Percentiles rank a stretch among this genome's conserved stretches.
phyloP scores from a whole-genome alignment of 1,284 basidiomycete genomes.

The Leccinum colubrinum region DNA sequence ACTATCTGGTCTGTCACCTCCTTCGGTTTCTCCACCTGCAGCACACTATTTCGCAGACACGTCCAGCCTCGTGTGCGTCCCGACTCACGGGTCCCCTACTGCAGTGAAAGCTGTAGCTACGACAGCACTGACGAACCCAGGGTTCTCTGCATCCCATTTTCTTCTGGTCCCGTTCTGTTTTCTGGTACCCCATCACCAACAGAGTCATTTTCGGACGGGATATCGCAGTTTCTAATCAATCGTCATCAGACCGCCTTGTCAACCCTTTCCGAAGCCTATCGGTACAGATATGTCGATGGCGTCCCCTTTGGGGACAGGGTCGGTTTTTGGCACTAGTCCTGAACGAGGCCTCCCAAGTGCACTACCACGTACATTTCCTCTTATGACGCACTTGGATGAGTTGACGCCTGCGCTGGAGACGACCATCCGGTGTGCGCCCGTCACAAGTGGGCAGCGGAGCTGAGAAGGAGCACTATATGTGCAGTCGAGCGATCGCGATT shows the following conservation, averaged over 20 bases:
- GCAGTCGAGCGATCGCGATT: too few species aligned
- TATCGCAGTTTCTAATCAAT: slow-evolving; percentile 41
- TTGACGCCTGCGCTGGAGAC: too few species aligned
- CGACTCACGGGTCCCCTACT: slow-evolving; percentile 41
- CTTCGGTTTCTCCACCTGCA: slow-evolving; percentile 30
- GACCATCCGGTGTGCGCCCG: too few species aligned
- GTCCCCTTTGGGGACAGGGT: too few species aligned
- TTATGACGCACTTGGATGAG: too few species aligned
- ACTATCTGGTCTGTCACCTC: slow-evolving; percentile 18
- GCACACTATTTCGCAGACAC: slow-evolving; percentile 25
- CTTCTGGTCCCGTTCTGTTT: slow-evolving; percentile 40
- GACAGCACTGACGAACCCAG: slow-evolving; percentile 61
- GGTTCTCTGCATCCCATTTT: slow-evolving; percentile 41
- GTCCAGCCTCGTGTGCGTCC: slow-evolving; percentile 65
- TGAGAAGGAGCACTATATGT: too few species aligned
- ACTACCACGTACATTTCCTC: too few species aligned
- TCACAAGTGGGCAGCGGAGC: too few species aligned
- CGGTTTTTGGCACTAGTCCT: too few species aligned
- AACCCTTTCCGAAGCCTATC: too few species aligned
- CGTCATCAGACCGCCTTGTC: slow-evolving; percentile 46
- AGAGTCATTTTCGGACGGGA: slow-evolving; percentile 55
- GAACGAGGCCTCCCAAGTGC: too few species aligned
- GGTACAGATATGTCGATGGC: too few species aligned
- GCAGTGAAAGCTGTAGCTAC: slow-evolving; percentile 62
- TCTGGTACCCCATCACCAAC: slow-evolving; percentile 52